Conservation (phyloP, 1,284 basidiomycete species). For the Rhodotorula mucilaginosa region DNA sequence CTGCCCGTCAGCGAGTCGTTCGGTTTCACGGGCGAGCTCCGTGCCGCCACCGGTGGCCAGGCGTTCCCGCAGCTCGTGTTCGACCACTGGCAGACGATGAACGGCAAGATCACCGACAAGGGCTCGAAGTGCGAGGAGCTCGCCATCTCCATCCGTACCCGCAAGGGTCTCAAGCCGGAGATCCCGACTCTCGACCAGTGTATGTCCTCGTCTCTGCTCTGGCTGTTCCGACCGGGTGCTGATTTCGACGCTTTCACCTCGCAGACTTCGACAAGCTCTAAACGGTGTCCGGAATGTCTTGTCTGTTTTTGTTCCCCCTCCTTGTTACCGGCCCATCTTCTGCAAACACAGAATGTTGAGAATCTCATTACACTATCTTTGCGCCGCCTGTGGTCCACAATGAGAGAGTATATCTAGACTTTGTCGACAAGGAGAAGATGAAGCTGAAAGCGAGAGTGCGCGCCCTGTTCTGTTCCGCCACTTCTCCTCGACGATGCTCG, state of each 20-base stretch:
- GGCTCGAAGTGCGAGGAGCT: slow-evolving; percentile 86
- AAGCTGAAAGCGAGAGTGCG: no score
- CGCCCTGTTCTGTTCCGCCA: no score
- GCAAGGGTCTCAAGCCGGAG: slow-evolving; percentile 89
- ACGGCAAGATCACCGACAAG: slow-evolving; percentile 53
- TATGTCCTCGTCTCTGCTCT: background rate
- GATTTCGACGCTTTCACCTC: background rate
- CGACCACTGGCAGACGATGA: slow-evolving; percentile 69
- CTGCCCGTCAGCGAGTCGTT: slow-evolving; percentile 84
- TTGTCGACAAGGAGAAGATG: no score
- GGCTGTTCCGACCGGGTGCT: no score
- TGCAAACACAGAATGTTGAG: slow-evolving; percentile 7
- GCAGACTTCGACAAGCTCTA: slow-evolving; percentile 72
- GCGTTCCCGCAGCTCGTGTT: slow-evolving; percentile 53
- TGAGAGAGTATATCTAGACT: no score
- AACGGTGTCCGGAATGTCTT: slow-evolving; percentile 12
- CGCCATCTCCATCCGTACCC: slow-evolving; percentile 75
- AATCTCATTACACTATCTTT: background rate
- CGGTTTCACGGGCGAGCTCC: slow-evolving; percentile 96
- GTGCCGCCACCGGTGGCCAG: slow-evolving; percentile 89
- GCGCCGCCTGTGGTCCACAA: background rate
- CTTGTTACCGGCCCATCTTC: background rate
- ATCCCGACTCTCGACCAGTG: slow-evolving; percentile 54
- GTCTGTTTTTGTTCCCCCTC: background rate
- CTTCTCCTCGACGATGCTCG: background rate